phyloP scores from a whole-genome alignment of 2,329 filamentous ascomycete genomes.

The Sporothrix pseudoabietina region DNA sequence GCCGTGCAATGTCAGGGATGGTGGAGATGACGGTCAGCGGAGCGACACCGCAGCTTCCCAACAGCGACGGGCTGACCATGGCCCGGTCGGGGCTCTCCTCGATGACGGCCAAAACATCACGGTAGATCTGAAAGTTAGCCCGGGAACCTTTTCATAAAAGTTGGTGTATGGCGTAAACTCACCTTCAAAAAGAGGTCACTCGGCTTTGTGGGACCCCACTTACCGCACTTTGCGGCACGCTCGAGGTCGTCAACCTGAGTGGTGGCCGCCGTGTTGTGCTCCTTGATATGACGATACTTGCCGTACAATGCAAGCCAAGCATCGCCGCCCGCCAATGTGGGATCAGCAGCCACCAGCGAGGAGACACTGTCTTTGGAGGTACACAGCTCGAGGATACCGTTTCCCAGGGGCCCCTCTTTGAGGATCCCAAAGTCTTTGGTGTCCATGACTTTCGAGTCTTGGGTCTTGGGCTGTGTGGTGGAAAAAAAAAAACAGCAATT shows the following conservation, averaged over 20 bases:
- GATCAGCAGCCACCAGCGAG: constrained; percentile 57
- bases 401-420: constrained; percentile 42
- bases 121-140: constrained; percentile 55
- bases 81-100: constrained; percentile 54
- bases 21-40: constrained; percentile 70
- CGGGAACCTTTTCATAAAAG: background rate
- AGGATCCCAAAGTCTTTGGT: constrained; percentile 25
- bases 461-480: background rate
- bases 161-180: constrained; percentile 31
- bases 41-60: constrained; percentile 60
- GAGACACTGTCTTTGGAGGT: constrained; percentile 58
- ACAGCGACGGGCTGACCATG: constrained; percentile 55
- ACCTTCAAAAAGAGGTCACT: constrained; percentile 68
- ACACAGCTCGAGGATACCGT: constrained; percentile 56
- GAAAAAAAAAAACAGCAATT: background rate
- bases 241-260: constrained; percentile 50
- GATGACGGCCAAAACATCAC: constrained; percentile 62
- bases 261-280: constrained; percentile 16
- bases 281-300: constrained; percentile 35
- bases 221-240: constrained; percentile 62
- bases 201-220: constrained; percentile 65
- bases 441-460: background rate
- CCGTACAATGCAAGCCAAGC: constrained; percentile 60
- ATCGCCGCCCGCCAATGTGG: constrained; percentile 54
- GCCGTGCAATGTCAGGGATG: constrained; percentile 69